These are phyloP conservation scores for Populus hybrid DNA, from an alignment of 441 rosid species.

Conservation along the genomic window DNA sequence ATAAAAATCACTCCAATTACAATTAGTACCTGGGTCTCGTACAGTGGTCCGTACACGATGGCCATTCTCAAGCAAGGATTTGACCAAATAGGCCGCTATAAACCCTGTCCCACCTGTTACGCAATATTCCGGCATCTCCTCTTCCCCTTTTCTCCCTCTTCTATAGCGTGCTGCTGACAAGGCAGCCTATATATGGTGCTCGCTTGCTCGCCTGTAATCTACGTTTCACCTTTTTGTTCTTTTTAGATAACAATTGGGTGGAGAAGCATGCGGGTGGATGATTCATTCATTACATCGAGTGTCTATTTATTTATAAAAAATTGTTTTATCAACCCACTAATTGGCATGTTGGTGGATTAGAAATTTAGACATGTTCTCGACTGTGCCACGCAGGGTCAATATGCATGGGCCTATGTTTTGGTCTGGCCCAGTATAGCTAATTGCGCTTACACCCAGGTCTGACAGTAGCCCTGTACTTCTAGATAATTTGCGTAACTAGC, in stretches of 20 bases:
- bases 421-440: too few species aligned
- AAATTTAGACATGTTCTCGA: too few species aligned
- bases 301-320: too few species aligned
- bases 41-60: slow-evolving; percentile 63
- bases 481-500: too few species aligned
- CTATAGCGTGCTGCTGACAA: background rate
- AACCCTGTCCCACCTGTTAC: slow-evolving; percentile 88
- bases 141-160: background rate
- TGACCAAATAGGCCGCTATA: slow-evolving; percentile 63
- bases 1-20: background rate
- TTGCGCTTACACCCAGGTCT: too few species aligned
- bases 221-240: background rate
- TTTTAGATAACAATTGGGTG: background rate
- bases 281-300: background rate
- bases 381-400: too few species aligned
- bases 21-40: slow-evolving; percentile 53
- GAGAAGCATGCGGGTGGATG: background rate
- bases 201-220: too few species aligned
- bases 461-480: too few species aligned
- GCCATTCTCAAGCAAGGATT: slow-evolving; percentile 53
- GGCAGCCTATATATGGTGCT: too few species aligned
- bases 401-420: too few species aligned
- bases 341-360: too few species aligned
- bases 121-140: slow-evolving; percentile 60
- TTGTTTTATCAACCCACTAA: too few species aligned